Conservation (phyloP, 495 filamentous ascomycete species). For the Annulohypoxylon moriforme region DNA sequence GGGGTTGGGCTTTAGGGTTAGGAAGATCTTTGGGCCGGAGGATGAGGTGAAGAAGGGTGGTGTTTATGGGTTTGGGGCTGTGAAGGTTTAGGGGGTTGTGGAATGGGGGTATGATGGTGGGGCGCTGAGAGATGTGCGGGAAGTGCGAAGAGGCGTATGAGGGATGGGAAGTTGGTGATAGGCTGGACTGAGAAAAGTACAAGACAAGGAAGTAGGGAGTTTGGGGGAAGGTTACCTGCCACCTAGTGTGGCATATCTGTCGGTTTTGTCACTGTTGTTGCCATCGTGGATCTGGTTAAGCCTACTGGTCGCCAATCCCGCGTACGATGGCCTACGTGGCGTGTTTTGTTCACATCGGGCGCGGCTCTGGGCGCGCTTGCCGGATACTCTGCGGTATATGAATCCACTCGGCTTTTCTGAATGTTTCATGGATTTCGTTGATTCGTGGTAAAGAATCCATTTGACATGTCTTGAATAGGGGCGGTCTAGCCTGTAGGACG, state of each 20-base stretch:
- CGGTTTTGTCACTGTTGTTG: background rate
- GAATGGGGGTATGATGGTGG: background rate
- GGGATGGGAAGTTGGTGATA: background rate
- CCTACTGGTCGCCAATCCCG: background rate
- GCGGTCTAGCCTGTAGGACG: no score
- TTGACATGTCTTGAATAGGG: no score
- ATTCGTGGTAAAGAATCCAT: background rate
- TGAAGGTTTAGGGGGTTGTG: background rate
- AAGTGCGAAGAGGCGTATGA: background rate
- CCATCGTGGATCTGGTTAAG: background rate
- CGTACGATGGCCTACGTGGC: background rate
- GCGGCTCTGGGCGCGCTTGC: background rate
- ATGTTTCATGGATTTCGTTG: background rate
- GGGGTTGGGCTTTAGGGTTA: constrained; percentile 60
- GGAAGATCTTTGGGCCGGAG: background rate
- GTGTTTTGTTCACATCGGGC: background rate
- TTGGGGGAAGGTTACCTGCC: background rate
- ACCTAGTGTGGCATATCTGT: background rate
- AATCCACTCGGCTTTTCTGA: background rate
- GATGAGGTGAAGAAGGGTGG: background rate
- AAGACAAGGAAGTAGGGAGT: background rate
- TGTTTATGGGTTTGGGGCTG: constrained; percentile 1
- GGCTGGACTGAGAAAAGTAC: background rate
- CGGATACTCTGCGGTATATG: background rate
- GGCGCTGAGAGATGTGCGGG: background rate